A percentile compares a stretch with the other conserved stretches of the same genome.
Conservation (phyloP, 192 early-diverging fungal genomes). For the Coemansia sp. region DNA sequence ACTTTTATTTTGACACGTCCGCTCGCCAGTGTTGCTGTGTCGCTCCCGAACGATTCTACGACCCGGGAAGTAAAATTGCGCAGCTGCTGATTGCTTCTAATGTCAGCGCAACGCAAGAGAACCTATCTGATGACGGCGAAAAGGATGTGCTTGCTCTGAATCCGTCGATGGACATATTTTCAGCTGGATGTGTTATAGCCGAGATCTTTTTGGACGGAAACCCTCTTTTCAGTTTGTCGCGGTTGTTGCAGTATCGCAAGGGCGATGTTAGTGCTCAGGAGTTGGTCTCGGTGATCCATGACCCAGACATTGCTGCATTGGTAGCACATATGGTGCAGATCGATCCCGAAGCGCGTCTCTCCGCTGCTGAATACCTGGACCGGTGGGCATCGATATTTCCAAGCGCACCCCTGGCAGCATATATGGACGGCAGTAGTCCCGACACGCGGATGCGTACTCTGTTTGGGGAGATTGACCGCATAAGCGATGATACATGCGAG, state of each 20-base stretch:
- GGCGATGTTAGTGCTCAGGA: slow-evolving; percentile 64
- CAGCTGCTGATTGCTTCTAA: slow-evolving; percentile 23
- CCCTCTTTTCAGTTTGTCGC: slow-evolving; percentile 87
- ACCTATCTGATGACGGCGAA: neutral
- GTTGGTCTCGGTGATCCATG: slow-evolving; percentile 80
- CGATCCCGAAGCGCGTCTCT: slow-evolving; percentile 69
- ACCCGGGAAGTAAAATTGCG: slow-evolving; percentile 54
- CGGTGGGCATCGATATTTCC: slow-evolving; percentile 63
- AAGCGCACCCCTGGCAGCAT: slow-evolving; percentile 34
- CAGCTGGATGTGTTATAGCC: slow-evolving; percentile 86
- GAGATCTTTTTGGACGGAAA: slow-evolving; percentile 94
- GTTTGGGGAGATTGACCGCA: slow-evolving; percentile 21
- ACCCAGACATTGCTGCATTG: slow-evolving; percentile 72
- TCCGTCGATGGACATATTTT: slow-evolving; percentile 94
- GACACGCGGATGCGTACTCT: slow-evolving; percentile 44
- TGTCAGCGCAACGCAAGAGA: neutral
- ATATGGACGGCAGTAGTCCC: slow-evolving; percentile 38
- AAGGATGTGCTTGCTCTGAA: slow-evolving; percentile 55
- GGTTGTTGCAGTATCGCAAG: slow-evolving; percentile 84
- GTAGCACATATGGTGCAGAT: slow-evolving; percentile 88
- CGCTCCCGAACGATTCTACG: slow-evolving; percentile 93
- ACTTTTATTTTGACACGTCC: slow-evolving; percentile 95
- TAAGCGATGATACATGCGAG: slow-evolving; percentile 33
- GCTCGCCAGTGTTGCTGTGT: slow-evolving; percentile 88
- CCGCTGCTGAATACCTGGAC: slow-evolving; percentile 74